Base-by-base conservation (phyloP, 2,329 filamentous ascomycete genomes). In the Fusarium proliferatum region DNA sequence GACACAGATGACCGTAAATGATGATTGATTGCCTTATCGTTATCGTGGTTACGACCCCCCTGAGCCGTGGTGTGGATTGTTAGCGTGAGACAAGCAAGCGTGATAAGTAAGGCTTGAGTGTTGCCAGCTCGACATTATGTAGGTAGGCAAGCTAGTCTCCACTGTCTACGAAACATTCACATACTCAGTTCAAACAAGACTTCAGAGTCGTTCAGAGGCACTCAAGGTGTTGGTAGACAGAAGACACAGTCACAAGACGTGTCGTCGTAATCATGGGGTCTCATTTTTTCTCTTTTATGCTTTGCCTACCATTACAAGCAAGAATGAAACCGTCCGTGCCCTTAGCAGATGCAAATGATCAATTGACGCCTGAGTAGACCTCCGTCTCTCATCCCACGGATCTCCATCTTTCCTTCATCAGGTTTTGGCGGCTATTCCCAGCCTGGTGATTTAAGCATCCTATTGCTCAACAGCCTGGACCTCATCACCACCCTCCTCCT, bases 401-500 rank as follows among this genome's bases (percentile, higher is more conserved):
- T 71, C 73, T 67, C 72, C 69, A 75, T 71, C 67, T 76, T 71
- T 69, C 73, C 71, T 75, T 72, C 64, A 60, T 62, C 64, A 69
- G 68, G 71, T 74, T 74, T 74, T 74, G 64, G 28, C 57, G 68
- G 72, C 72, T 75, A 64, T 73, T 75, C 71, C 78, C 71, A 71
- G 67, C 66, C 68, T 42, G 36, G 53, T 62, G 59, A 64, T 61
- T 76, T 70, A 76, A 64, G 58, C 71, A 67, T 66, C 73, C 76
- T 85, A 85, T 83, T 84, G 82, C 77, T 83, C 81, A 73, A 79
- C 81, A 72, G 85, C 84, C 73, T 84, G 85, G 76, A 86, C 86
- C 84, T 89, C 86, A 79, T 88, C 88, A 81, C 87, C 86, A 67
- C 82, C 85, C 80, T 88, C 87, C 85, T 90, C 85, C 84, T 89